Percentiles rank a stretch among this genome's conserved stretches.
Evolutionary conservation across 1,139 yeast genomes (phyloP).

Genomic region (Protomyces inundatus): DNA sequence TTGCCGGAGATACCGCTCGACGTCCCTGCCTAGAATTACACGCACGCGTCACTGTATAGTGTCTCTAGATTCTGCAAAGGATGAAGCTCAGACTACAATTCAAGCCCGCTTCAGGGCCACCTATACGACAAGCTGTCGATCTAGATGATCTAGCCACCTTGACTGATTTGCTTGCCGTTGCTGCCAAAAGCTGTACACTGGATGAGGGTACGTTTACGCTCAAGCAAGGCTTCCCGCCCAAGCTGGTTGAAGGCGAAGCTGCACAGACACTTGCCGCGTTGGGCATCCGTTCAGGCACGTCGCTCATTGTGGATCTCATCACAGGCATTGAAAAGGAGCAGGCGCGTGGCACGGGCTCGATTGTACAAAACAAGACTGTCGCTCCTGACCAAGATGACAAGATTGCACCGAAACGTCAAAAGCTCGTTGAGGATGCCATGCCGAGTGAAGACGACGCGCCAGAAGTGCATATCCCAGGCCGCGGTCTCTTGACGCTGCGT

Average conservation of each 20-base stretch:
- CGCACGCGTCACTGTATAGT: no score
- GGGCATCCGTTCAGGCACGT: slow-evolving; percentile 57
- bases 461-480: neutral
- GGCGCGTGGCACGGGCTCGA: neutral
- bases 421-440: neutral
- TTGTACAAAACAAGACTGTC: neutral
- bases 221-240: slow-evolving; percentile 61
- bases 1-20: no score
- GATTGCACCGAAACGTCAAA: neutral
- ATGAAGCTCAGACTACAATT: slow-evolving; percentile 14
- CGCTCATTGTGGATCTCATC: slow-evolving; percentile 43
- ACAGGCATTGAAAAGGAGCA: neutral
- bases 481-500: slow-evolving; percentile 46
- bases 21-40: no score
- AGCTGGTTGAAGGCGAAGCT: slow-evolving; percentile 40
- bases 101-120: slow-evolving; percentile 1
- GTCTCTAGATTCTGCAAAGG: neutral
- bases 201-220: slow-evolving; percentile 35
- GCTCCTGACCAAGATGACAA: neutral
- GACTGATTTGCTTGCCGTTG: slow-evolving; percentile 33
- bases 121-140: slow-evolving; percentile 31
- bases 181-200: neutral
- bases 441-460: neutral
- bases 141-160: slow-evolving; percentile 36
- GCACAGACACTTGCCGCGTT: slow-evolving; percentile 38